These are phyloP conservation scores for Trichoderma atrobrunneum DNA, from an alignment of 2,329 filamentous ascomycete genomes.

Conservation along the genomic window DNA sequence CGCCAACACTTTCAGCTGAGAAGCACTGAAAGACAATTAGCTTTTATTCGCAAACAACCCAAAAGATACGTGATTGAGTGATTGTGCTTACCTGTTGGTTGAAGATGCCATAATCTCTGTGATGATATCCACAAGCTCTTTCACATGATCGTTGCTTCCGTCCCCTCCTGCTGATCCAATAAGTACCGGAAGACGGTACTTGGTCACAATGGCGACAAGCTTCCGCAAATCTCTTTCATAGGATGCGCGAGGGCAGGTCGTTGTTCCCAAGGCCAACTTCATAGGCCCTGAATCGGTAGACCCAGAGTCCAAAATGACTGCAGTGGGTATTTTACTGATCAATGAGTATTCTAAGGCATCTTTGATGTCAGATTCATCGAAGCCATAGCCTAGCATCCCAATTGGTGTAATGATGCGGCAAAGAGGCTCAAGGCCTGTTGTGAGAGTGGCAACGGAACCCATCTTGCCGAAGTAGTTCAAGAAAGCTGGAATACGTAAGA, in stretches of 20 bases:
- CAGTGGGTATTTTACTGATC: conserved; percentile 27
- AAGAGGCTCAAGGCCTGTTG: background rate
- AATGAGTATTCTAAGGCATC: background rate
- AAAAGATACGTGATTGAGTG: background rate
- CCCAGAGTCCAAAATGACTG: conserved; percentile 37
- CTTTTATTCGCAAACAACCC: background rate
- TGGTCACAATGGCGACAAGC: background rate
- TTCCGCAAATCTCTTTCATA: background rate
- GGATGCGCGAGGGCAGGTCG: background rate
- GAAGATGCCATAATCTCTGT: background rate
- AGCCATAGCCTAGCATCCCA: background rate
- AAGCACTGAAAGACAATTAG: background rate
- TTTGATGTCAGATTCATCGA: background rate
- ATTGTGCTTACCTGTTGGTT: background rate
- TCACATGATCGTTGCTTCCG: background rate
- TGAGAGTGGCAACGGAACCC: background rate
- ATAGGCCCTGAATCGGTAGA: conserved; percentile 38
- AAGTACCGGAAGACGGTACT: background rate
- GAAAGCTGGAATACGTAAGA: background rate
- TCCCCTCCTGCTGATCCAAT: background rate
- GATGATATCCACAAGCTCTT: background rate
- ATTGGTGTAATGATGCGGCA: background rate
- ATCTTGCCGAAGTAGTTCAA: background rate
- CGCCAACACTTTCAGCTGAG: background rate
- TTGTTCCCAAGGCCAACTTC: background rate